phyloP scores from a whole-genome alignment of 164 flowering plant species.

The Vitis vinifera region DNA sequence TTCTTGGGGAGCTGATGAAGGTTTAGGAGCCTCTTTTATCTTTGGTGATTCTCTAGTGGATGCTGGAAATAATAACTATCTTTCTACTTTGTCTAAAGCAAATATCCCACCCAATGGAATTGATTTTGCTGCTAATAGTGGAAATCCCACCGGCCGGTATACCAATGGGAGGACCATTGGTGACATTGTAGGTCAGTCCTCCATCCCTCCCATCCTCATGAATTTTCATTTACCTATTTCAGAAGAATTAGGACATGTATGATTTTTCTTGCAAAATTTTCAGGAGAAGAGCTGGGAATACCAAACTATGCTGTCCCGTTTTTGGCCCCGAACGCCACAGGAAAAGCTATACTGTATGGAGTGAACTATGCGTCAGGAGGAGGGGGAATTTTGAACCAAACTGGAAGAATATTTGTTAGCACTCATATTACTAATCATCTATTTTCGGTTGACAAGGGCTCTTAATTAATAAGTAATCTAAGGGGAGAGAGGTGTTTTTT shows the following conservation, averaged over 20 bases:
- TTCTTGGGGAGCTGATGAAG: conserved; percentile 18
- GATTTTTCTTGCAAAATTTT: not conserved
- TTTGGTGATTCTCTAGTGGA: conserved; percentile 97
- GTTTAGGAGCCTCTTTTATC: conserved; percentile 70
- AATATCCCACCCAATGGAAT: conserved; percentile 79
- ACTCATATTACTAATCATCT: not conserved
- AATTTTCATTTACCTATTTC: not conserved
- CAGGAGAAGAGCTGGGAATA: conserved; percentile 81
- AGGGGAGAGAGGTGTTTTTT: not conserved
- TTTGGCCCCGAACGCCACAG: conserved; percentile 79
- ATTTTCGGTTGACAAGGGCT: too few relatives aligned
- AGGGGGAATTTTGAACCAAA: conserved; percentile 85
- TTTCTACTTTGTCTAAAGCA: conserved; percentile 76
- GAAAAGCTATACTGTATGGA: conserved; percentile 59
- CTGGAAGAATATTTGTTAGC: conserved; percentile 85
- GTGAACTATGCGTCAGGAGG: conserved; percentile 98
- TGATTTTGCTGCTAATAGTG: conserved; percentile 71
- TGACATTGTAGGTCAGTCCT: conserved; percentile 76
- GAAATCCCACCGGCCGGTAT: conserved; percentile 84
- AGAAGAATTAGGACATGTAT: not conserved
- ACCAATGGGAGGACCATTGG: conserved; percentile 95
- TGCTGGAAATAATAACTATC: conserved; percentile 87
- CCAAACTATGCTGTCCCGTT: conserved; percentile 70
- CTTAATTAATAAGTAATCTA: not conserved
- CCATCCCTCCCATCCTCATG: conserved; percentile 1